phyloP scores from a whole-genome alignment of 257 asterid genomes.

The Cruciata laevipes region DNA sequence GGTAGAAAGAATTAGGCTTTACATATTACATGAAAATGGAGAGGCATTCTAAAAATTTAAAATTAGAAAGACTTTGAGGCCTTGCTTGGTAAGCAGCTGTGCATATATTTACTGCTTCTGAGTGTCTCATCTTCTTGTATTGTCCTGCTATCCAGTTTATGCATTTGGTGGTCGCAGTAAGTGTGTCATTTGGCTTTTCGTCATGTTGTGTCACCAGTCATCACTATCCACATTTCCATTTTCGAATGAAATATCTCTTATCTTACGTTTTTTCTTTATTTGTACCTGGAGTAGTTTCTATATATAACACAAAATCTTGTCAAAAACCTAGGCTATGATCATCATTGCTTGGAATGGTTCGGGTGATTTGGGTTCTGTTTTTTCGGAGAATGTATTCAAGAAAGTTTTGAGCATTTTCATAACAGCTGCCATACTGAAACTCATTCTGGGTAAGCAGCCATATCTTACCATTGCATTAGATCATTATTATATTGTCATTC shows the following conservation, averaged over 20 bases:
- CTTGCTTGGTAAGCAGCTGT: not conserved
- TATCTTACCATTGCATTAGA: slow-evolving; percentile 14
- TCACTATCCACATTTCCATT: not conserved
- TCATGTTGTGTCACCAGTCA: not conserved
- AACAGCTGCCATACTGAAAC: slow-evolving; percentile 85
- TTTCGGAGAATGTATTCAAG: slow-evolving; percentile 64
- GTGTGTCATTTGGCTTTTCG: not conserved
- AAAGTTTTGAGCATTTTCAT: slow-evolving; percentile 86
- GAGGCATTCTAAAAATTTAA: not conserved
- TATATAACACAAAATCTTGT: slow-evolving; percentile 7
- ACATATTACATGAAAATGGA: no score
- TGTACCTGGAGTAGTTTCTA: not conserved
- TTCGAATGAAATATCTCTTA: not conserved
- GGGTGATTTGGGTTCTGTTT: slow-evolving; percentile 48
- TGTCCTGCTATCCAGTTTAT: not conserved
- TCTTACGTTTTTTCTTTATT: not conserved
- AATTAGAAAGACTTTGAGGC: not conserved
- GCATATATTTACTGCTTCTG: not conserved
- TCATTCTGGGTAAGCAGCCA: slow-evolving; percentile 54
- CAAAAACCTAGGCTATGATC: slow-evolving; percentile 69
- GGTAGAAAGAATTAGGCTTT: not conserved
- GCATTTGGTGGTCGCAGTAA: not conserved
- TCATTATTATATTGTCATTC: slow-evolving; percentile 1
- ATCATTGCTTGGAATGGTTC: slow-evolving; percentile 87
- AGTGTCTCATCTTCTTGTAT: not conserved